Percentiles rank a stretch among this genome's conserved stretches.
Evolutionary conservation across 805 yeast genomes (phyloP).

Genomic region (Dipodascus geniculatus): DNA sequence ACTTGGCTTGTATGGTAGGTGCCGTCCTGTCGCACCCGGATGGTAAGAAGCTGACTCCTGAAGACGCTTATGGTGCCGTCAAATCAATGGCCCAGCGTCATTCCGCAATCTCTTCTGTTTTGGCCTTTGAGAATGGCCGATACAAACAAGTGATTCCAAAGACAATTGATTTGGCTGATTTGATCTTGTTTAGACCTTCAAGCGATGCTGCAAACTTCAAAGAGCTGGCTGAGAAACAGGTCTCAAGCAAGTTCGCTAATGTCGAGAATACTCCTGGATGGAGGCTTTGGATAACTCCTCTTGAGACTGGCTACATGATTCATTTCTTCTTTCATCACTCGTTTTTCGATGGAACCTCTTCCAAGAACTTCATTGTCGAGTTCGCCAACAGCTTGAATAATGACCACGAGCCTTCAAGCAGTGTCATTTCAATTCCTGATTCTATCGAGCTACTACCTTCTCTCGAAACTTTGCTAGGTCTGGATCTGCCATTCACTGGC

Average conservation of each 20-base stretch:
- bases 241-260: neutral
- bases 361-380: neutral
- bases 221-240: neutral
- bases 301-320: neutral
- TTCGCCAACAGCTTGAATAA: neutral
- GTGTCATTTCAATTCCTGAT: neutral
- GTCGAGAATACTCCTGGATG: neutral
- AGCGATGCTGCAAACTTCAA: neutral
- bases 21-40: neutral
- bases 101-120: neutral
- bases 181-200: neutral
- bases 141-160: neutral
- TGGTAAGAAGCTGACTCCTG: neutral
- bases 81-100: neutral
- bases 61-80: neutral
- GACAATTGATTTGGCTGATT: neutral
- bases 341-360: neutral
- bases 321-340: conserved; percentile 1
- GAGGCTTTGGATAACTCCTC: neutral
- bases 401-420: neutral
- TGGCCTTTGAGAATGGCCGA: neutral
- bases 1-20: neutral
- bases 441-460: neutral
- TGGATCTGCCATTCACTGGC: neutral
- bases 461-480: neutral